Evolutionary conservation across 176 grass and related monocot species (phyloP), one percentile per base, ranked within the genome.

Genomic region (Paspalum vaginatum): DNA sequence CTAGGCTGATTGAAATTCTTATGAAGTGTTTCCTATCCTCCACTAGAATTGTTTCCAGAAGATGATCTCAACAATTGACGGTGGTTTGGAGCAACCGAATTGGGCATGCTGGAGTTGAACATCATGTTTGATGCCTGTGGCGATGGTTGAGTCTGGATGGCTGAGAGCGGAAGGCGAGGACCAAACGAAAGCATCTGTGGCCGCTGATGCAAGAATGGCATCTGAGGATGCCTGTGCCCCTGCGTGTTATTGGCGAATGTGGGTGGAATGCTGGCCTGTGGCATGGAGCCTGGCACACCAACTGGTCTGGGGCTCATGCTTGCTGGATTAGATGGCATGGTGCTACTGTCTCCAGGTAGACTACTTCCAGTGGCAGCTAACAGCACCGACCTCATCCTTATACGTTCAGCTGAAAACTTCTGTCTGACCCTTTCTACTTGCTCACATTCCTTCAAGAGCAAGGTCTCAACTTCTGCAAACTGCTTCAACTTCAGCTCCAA

Each of bases 401-500:
- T 77, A 18, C 86, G 84, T 9, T 91, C 88, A 26, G 92, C 86
- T 50, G 84, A 81, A 68, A 98, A 86, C 65, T 81, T 86, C 51
- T 93, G 96, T 49, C 92, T 88, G 32, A 81, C 59, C 74, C 87
- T 86, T 56, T 99, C 96, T 9, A 90, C 88, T 74, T 93, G 92
- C 67, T 99, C 92, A 37, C 96, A 99, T 89, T 99, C 96, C 84
- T 98, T 98, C 75, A 95, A 81, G 58, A 99, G 79, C 59, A 91
- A 83, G 18, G 96, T 99, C 84, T 99, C 96, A 16, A 99, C 83
- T 80, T 99, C 92, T 0, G 96, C 96, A 76, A 95, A 99, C 70
- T 99, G 92, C 81, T 93, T 99, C 86, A 99, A 26, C 84, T 95
- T 99, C 77, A 93, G 66, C 78, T 99, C 96, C 81, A 99, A 58